Conservation (phyloP, 208 protist species). For the Crithidia sp. region DNA sequence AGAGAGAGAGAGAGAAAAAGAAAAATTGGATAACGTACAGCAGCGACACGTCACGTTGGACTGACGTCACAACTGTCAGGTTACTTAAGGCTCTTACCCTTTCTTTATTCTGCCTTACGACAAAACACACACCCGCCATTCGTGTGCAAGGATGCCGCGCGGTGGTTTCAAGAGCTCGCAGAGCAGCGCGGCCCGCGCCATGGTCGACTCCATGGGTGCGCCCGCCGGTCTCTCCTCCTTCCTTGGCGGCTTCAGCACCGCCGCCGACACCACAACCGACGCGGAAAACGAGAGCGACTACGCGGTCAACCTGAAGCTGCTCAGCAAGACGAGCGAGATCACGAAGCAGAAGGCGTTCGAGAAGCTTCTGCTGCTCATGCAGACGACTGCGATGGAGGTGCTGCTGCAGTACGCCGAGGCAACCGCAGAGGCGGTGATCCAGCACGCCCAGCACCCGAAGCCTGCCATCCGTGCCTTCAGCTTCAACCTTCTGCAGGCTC, state of each 20-base stretch:
- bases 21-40: too few species aligned
- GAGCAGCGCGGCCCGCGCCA: constrained; percentile 62
- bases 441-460: constrained; percentile 71
- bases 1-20: too few species aligned
- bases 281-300: constrained; percentile 53
- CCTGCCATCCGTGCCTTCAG: constrained; percentile 59
- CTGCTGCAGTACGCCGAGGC: constrained; percentile 55
- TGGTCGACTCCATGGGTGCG: constrained; percentile 48
- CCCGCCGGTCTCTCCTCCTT: constrained; percentile 73
- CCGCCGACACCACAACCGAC: constrained; percentile 26
- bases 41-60: too few species aligned
- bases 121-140: not conserved
- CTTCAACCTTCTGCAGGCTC: constrained; percentile 55
- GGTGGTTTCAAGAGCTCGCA: constrained; percentile 53
- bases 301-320: constrained; percentile 63
- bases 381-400: constrained; percentile 31
- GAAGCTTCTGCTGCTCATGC: constrained; percentile 44
- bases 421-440: constrained; percentile 64
- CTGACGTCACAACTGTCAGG: too few species aligned
- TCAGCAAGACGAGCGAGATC: constrained; percentile 84
- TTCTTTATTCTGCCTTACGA: not conserved
- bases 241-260: constrained; percentile 59
- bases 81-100: too few species aligned
- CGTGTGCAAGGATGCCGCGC: constrained; percentile 22
- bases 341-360: constrained; percentile 87